Evolutionary conservation across 2,329 filamentous ascomycete genomes (phyloP), one percentile per base, ranked within the genome.

Genomic region (Reticulascus tulasneorum): DNA sequence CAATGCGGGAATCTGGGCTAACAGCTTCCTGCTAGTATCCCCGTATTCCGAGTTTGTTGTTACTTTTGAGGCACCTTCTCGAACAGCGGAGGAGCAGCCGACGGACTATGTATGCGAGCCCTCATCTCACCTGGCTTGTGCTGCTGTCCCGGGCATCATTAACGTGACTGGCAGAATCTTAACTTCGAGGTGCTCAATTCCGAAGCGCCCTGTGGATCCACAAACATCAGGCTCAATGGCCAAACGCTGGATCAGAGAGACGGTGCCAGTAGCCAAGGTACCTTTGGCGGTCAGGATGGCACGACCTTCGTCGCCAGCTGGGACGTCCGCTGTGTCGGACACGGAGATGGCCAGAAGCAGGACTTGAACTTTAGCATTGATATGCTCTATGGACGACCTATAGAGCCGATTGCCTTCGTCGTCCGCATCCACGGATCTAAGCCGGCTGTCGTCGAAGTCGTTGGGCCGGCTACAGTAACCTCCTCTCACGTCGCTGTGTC

Each of bases 221-320:
- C 62, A 44, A 69, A 68, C 44, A 56, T 74, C 38, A 66, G 62
- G 13, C 49, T 77, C 40, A 67, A 73, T 49, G 67, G 63, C 39
- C 61, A 68, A 38, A 24, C 51, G 6, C 55, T 75, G 6, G 44
- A 54, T 12, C 63, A 66, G 39, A 56, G 61, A 27, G 59, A 51
- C 15, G 51, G 58, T 36, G 62, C 63, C n/a, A 39, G 48, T 27
- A 69, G 70, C 31, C 60, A 59, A 20, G 69, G 68, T 15, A 48
- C 57, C 15, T 53, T 76, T 36, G 52, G 54, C 11, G 55, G 63
- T 26, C 54, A 62, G 20, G 47, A 60, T 19, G 63, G 61, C 37
- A 55, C 52, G 36, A 47, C 58, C 32, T 54, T 73, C 34, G 51
- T 58, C 16, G 68, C 67, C 38, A 56, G 59, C 32, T 77, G 73